Evolutionary conservation across 1,139 yeast genomes (phyloP).

Genomic region (Yamadazyma oceani): DNA sequence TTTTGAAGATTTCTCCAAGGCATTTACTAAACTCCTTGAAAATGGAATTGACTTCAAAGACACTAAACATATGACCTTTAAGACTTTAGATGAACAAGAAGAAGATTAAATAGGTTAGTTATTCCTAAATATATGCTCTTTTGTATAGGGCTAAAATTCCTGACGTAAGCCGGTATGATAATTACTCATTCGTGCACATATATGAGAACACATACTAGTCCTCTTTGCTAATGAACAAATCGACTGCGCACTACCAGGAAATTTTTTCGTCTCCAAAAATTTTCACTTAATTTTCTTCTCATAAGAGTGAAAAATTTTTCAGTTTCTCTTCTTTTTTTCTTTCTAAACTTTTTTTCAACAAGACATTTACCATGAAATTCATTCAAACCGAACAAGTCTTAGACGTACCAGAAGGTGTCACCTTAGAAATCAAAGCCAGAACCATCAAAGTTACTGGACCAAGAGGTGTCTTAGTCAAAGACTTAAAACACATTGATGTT

Average conservation of each 20-base stretch:
- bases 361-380: constrained; percentile 67
- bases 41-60: constrained; percentile 64
- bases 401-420: constrained; percentile 93
- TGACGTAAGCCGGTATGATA: too few relatives aligned
- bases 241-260: too few relatives aligned
- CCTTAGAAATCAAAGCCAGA: constrained; percentile 91
- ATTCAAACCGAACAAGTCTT: constrained; percentile 91
- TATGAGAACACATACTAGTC: too few relatives aligned
- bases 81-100: constrained; percentile 69
- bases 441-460: constrained; percentile 91
- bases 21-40: constrained; percentile 70
- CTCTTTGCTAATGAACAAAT: too few relatives aligned
- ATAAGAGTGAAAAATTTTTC: constrained; percentile 9
- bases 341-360: background rate
- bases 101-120: constrained; percentile 4
- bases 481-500: constrained; percentile 93
- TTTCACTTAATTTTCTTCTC: background rate
- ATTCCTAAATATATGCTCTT: background rate
- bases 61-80: constrained; percentile 50
- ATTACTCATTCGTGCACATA: background rate
- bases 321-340: background rate
- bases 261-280: background rate
- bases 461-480: constrained; percentile 92
- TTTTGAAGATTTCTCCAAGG: constrained; percentile 70
- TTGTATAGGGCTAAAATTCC: background rate